Base-by-base conservation (phyloP, 345 rosid genomes). In the Pugionium cornutum region DNA sequence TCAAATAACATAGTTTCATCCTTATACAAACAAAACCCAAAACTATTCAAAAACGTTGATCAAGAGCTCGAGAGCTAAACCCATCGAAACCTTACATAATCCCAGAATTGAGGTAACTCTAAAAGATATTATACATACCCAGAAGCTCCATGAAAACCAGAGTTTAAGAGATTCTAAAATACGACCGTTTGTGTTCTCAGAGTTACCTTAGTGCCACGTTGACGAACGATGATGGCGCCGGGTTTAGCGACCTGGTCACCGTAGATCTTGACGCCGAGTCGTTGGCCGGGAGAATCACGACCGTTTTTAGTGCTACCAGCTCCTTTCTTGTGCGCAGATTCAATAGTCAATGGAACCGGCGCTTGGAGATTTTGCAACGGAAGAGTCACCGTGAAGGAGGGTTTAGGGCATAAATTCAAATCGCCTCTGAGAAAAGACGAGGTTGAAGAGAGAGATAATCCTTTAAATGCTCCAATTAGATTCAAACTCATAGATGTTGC, bases 231-330 rank as follows among this genome's bases (percentile, higher is more conserved):
- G 50, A 92, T 89, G n/a, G 98, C 83, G 27, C 98, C 98, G 6
- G 96, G 92, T 77, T 92, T 89, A 36, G 98, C 98, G 5, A 65
- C 80, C 69, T 92, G 98, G 73, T 92, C 91, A 41, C 98, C 98
- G 62, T 27, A 92, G 52, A 92, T 88, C 80, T 92, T 92, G 70
- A 92, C 98, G 29, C 97, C 98, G 33, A 92, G 98, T 39, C 98
- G 78, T 36, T 92, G 81, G 3, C 98, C 98, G 6, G 28, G 75
- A 33, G 98, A 92, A 69, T 92, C 98, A 62, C 98, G 98, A 68
- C 98, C 98, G 59, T 92, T 92, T 83, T 92, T 92, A n/a, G 98
- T 92, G 53, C 98, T 92, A 6, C 98, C 98, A 8, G 97, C 97
- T 61, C 98, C 98, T 73, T 92, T 92, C 80, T 92, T 92, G 79